Base-by-base conservation (phyloP, 208 protist genomes). In the Crithidia mellificae region DNA sequence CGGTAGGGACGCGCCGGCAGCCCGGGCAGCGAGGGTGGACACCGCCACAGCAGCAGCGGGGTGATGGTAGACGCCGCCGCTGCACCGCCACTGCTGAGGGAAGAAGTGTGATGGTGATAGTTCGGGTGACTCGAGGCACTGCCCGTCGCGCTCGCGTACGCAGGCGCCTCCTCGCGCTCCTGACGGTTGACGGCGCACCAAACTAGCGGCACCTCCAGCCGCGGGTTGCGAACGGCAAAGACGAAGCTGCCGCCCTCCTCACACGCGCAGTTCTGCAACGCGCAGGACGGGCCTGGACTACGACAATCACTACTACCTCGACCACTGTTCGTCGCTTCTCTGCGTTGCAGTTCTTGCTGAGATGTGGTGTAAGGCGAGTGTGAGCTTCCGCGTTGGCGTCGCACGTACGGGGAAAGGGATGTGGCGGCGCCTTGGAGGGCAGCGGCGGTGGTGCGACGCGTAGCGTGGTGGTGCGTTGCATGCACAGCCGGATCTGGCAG, bases 21-120 rank as follows among this genome's bases (percentile, higher is more conserved):
- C 17, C 83, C 80, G 3, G 84, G 90, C 52, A 95, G 73, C 12
- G 87, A 84, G 6, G 90, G 87, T 36, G 90, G 90, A 52, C 86
- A 92, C 20, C 53, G 29, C 74, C 84, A 85, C 50, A 30, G 41
- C 34, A 84, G 68, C 62, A 95, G 77, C 25, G 90, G 90, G 22
- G 84, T 81, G 6, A 73, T 72, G 11, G 54, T 9, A 38, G 55
- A 29, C n/a, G 20, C 43, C 25, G 38, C n/a, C 19, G 29, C 69
- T 1, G 43, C 36, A 24, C n/a, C 25, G 44, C 30, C n/a, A 4
- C 19, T 11, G 49, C 68, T 70, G 36, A 61, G 70, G 24, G 53
- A 62, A 6, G 43, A 20, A 27, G 30, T 9, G 1, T 12, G 15
- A 6, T n/a, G n/a, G n/a, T n/a, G n/a, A n/a, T n/a, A n/a, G n/a